Evolutionary conservation across 768 basidiomycete species (phyloP), one percentile per base, ranked within the genome.

Genomic region (Leccinum variicolor): DNA sequence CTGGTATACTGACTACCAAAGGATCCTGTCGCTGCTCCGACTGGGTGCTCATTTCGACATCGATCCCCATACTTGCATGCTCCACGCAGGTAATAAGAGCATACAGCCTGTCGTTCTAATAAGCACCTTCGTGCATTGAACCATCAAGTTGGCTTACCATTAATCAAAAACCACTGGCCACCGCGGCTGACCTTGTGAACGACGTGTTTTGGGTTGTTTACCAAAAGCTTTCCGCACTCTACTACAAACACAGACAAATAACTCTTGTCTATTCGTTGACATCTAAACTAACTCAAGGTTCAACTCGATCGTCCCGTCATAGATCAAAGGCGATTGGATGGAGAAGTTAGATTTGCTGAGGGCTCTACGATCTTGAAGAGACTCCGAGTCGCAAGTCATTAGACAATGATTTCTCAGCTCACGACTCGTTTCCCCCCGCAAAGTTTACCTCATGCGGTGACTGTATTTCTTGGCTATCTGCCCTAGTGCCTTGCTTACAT

Each of bases 1-100:
- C 14, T 33, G 33, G 55, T 62, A 58, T 67, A 80, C 83, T 62
- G 59, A 87, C 85, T 81, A 49, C 80, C 79, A 69, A 85, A 86
- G 8, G 69, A 74, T 57, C 60, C 57, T 52, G 64, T 31, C 54
- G 80, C 36, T 39, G 80, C 36, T 39, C 36, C 59, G 52, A 52
- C 64, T 33, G 80, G 84, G 67, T 90, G 89, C 60, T 89, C 85
- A 62, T 87, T 84, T 62, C 81, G 79, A 68, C 89, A 91, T 34
- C 70, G 73, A 51, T 77, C 72, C 3, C 89, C 89, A 63, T 85
- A 91, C 63, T 76, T 82, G 74, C 89, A 90, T 34, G 73, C 64
- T 7, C 88, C 89, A 15, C 82, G 80, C 45, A 86, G 66, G 65
- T 79, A 89, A 70, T 76, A 90, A 48, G 78, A 74, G 65, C 89